phyloP scores from a whole-genome alignment of 2,329 filamentous ascomycete genomes.

The Pestalotiopsis sp. region DNA sequence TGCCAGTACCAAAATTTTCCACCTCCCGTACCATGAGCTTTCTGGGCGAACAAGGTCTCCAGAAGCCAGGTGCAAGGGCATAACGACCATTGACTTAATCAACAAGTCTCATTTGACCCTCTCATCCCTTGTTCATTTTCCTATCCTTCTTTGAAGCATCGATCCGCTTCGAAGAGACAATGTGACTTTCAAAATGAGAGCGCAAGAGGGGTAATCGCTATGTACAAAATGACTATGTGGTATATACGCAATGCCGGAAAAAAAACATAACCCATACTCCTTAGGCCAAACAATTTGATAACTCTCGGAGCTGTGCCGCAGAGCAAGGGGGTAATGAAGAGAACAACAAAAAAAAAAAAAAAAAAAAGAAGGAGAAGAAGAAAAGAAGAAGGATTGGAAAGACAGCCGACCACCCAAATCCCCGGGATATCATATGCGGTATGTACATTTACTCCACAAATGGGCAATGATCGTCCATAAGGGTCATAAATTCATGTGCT shows the following conservation, averaged over 20 bases:
- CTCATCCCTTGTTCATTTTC: background rate
- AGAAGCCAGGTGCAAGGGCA: background rate
- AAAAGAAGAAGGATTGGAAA: background rate
- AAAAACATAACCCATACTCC: background rate
- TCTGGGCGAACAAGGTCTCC: background rate
- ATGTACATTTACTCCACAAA: constrained; percentile 9
- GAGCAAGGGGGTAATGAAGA: background rate
- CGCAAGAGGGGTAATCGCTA: constrained; percentile 4
- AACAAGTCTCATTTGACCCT: background rate
- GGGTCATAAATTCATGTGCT: constrained; percentile 5
- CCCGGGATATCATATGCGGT: constrained; percentile 12
- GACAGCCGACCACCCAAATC: background rate
- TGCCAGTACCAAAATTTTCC: no score
- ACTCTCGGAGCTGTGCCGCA: background rate
- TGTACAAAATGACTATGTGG: constrained; percentile 6
- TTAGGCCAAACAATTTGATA: background rate
- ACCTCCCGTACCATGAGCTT: background rate
- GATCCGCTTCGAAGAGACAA: background rate
- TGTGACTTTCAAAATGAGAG: background rate
- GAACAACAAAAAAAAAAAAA: background rate
- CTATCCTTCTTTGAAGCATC: background rate
- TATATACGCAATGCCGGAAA: constrained; percentile 3
- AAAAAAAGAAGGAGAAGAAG: background rate
- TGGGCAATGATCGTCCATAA: background rate
- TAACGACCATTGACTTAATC: background rate